Evolutionary conservation across 257 asterid species (phyloP), one percentile per base, ranked within the genome.

Genomic region (Ligustrum vulgare): DNA sequence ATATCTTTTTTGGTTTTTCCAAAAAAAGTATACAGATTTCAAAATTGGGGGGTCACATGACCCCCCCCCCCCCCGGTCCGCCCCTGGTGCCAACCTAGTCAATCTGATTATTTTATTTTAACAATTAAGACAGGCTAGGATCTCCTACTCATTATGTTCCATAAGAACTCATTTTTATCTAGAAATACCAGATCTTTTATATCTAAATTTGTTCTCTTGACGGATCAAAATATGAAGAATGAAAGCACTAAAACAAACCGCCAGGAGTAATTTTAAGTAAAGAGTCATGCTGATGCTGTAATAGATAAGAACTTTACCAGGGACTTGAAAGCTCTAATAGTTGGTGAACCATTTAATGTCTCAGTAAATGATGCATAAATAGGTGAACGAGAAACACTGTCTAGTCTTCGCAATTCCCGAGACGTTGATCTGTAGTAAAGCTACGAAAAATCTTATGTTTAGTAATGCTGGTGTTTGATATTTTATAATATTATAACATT

Each of bases 381-480:
- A 74, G 99, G 99, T 7, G 99, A 94, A 63, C 96, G 97, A 76
- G 99, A 92, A 80, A 92, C 93, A 81, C 99, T 94, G 78, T 94
- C 99, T 77, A 94, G 91, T 72, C 99, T 91, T 76, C 99, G 89
- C 84, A 94, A 63, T 84, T 94, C 99, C 39, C 99, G 85, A 18
- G 99, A 94, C 51, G 99, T 92, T 81, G 98, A 88, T 86, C 99
- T 89, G 88, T 94, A 94, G 83, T 92, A 94, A 10, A 56, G 20
- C 64, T 56, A 22, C 32, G 3, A 56, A 56, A 18, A 73, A 71
- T 78, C 80, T 8, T 11, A 69, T 36, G 35, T 69, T 81, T 78
- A 87, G 81, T 78, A 80, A 81, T 58, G 78, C 78, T 54, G 54
- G 69, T 23, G 64, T 12, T 31, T 36, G 43, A 78, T 2, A 60